Evolutionary conservation across 176 grass and related monocot genomes (phyloP).

Genomic region (Typha latifolia): DNA sequence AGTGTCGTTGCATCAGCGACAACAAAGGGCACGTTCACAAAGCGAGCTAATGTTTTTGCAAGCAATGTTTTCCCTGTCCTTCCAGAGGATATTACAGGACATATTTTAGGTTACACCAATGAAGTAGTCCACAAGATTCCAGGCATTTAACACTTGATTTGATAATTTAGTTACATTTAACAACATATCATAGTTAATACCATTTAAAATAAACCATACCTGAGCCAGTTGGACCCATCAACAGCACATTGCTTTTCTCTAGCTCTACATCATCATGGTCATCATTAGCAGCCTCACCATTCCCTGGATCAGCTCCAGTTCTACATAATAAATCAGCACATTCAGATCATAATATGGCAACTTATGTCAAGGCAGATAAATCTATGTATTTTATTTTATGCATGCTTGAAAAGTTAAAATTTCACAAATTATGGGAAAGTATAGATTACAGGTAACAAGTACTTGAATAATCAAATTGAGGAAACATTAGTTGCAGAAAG

Average conservation of each 20-base stretch:
- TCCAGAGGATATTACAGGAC: constrained; percentile 20
- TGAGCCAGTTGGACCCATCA: constrained; percentile 96
- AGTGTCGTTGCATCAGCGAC: constrained; percentile 91
- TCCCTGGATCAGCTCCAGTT: constrained; percentile 34
- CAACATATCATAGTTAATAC: not conserved
- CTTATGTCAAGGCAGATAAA: too few relatives aligned
- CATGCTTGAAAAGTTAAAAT: too few relatives aligned
- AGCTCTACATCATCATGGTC: constrained; percentile 79
- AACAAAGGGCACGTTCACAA: constrained; percentile 95
- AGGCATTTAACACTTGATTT: not conserved
- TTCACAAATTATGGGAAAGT: too few relatives aligned
- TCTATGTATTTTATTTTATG: too few relatives aligned
- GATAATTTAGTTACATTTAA: not conserved
- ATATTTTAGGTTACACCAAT: constrained; percentile 23
- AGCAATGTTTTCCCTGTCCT: constrained; percentile 95
- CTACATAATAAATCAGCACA: constrained; percentile 37
- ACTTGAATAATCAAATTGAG: constrained; percentile 5
- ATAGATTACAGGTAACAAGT: not conserved
- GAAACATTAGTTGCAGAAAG: constrained; percentile 11
- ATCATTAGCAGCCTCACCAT: constrained; percentile 33
- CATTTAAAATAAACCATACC: constrained; percentile 21
- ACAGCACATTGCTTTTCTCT: constrained; percentile 97
- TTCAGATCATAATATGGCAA: constrained; percentile 8
- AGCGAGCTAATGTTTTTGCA: constrained; percentile 84
- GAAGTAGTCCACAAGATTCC: constrained; percentile 6